Base-by-base conservation (phyloP, 2,329 filamentous ascomycete genomes). In the Stagonosporopsis cucurbitacearum region DNA sequence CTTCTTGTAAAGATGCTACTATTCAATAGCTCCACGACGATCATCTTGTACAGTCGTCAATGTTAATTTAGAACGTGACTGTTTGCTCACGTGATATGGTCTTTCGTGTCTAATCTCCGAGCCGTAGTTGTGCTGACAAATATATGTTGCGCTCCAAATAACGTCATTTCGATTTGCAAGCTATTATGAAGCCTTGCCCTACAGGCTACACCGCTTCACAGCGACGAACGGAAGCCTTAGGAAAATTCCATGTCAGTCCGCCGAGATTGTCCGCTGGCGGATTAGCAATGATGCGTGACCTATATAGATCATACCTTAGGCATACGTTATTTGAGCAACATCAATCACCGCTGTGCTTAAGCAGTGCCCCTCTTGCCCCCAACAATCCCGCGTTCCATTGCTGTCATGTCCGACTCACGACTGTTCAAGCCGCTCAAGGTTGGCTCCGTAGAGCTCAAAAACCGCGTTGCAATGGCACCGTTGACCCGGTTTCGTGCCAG, bases 401-500 rank as follows among this genome's bases (percentile, higher is more conserved):
- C 25, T 37, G 60, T 58, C n/a, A 72, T 72, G 70, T 57, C 69
- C 8, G 50, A 60, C 25, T 68, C 65, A 15, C 63, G 59, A 35
- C 69, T 76, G 25, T 75, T 76, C 64, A 64, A 68, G 48, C 72
- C 74, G 9, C 66, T 76, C 54, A 71, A 70, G 54, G 53, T 75
- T 41, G 73, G 74, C 57, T 62, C 65, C 19, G 62, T 74, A 19
- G 64, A 69, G 50, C 67, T 75, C 40, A 69, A 69, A 44, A 65
- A 73, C 50, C 72, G 74, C 23, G 58, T 76, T 28, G 66, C 72
- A 20, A 74, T 76, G 67, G 72, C 72, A 9, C 72, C 74, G 4
- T 54, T 75, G 19, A 74, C 74, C 1, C 71, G 79, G 7, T 78
- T 78, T 62, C 75, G 78, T 42, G 77, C 77, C 41, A 68, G 72